Base-by-base conservation (phyloP, 805 yeast genomes). In the Suhomyces prunicola region DNA sequence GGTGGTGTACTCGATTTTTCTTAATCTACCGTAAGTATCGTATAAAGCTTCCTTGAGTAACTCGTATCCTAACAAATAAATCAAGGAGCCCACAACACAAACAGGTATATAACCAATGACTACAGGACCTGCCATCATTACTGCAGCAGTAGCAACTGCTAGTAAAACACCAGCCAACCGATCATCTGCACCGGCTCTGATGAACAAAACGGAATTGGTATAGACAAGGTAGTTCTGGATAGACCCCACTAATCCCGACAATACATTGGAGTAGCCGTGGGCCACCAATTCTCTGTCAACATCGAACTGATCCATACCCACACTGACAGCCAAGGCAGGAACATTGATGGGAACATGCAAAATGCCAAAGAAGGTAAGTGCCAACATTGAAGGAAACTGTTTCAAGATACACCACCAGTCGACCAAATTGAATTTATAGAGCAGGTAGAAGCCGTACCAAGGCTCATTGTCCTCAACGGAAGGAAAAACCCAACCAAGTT, bases 291-390 rank as follows among this genome's bases (percentile, higher is more conserved):
- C 99, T 54, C 92, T 79, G 68, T 94, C 96, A 41, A 94, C 96
- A 66, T 92, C 96, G 59, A 88, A 83, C 52, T 86, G 85, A 68
- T 88, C 94, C 80, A 88, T 86, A 3, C 90, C 89, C 0, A 90
- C 81, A 5, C 96, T 87, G 15, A 92, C 94, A 0, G 98, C 97
- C 46, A 94, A 77, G 0, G 99, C 98, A 1, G 99, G 99, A 12
- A 94, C 97, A 66, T 94, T 94, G 55, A 94, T 94, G 4, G 99
- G 99, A 9, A 94, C 99, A 63, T 94, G 99, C 51, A 94, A 73
- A 40, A 94, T 87, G 10, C 99, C 99, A 64, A 94, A 94, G 66
- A 94, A 94, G 0, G 98, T 92, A 57, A 94, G 76, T 0, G 99
- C 99, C 51, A 93, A 72, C 97, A 94, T 94, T 2, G 96, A 87